Evolutionary conservation across 192 early-diverging fungal species (phyloP).

Genomic region (Helicostylum pulchrum): DNA sequence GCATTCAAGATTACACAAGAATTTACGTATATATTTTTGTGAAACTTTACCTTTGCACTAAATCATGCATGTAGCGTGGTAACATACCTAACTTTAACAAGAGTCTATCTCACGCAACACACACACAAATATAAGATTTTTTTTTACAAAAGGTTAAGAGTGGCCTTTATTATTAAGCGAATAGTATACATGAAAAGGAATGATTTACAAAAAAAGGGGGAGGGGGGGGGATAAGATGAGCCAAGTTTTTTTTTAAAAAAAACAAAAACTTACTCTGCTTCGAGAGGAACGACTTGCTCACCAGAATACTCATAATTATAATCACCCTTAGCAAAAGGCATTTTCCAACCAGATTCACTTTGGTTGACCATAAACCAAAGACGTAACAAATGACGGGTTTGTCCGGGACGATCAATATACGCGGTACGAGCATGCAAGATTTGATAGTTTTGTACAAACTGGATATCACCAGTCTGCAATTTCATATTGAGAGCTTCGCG

Average conservation of each 20-base stretch:
- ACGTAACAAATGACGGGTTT: slow-evolving; percentile 30
- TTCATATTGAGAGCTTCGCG: slow-evolving; percentile 31
- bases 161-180: too few species aligned
- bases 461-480: slow-evolving; percentile 37
- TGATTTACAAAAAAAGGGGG: not conserved
- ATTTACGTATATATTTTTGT: too few species aligned
- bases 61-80: too few species aligned
- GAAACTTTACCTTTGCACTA: too few species aligned
- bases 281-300: slow-evolving; percentile 20
- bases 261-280: slow-evolving; percentile 22
- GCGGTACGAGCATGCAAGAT: slow-evolving; percentile 38
- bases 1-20: too few species aligned
- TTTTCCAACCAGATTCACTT: slow-evolving; percentile 24
- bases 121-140: too few species aligned
- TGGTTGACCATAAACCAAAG: slow-evolving; percentile 31
- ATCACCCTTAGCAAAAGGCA: slow-evolving; percentile 24
- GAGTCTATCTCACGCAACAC: too few species aligned
- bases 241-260: slow-evolving; percentile 4
- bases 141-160: too few species aligned
- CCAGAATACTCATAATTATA: slow-evolving; percentile 22
- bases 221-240: not conserved
- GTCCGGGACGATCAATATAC: slow-evolving; percentile 19
- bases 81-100: too few species aligned
- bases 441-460: slow-evolving; percentile 40
- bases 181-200: too few species aligned